A percentile compares a stretch with the other conserved stretches of the same genome.
Conservation (phyloP, 2,329 filamentous ascomycete species). For the Epichloe glyceriae region DNA sequence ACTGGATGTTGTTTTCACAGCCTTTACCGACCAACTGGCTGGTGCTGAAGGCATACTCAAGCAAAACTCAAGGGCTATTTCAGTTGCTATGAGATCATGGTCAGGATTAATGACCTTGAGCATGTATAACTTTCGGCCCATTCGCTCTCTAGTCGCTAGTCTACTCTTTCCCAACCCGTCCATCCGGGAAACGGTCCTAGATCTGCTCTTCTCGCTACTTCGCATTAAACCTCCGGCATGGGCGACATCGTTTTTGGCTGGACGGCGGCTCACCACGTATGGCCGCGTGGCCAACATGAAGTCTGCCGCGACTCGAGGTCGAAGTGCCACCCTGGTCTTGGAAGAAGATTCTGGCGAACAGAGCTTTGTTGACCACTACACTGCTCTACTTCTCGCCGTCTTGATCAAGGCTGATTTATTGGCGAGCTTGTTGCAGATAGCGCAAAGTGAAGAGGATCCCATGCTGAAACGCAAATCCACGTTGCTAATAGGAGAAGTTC, state of each 20-base stretch:
- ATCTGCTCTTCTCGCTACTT: conserved; percentile 67
- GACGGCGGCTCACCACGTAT: conserved; percentile 85
- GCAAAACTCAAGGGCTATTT: conserved; percentile 83
- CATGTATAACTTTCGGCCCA: conserved; percentile 75
- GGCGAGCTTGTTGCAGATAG: conserved; percentile 46
- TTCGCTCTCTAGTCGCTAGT: conserved; percentile 63
- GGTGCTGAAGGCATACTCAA: conserved; percentile 54
- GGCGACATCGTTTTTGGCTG: conserved; percentile 91
- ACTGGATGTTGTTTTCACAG: conserved; percentile 76
- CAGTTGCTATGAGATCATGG: conserved; percentile 87
- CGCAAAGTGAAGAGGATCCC: conserved; percentile 53
- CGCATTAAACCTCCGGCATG: conserved; percentile 85
- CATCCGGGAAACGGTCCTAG: conserved; percentile 66
- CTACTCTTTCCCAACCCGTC: conserved; percentile 43
- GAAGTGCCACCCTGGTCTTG: conserved; percentile 37
- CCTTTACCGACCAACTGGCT: conserved; percentile 72
- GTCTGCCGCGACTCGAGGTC: conserved; percentile 36
- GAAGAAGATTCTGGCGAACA: conserved; percentile 60
- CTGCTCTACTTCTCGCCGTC: conserved; percentile 72
- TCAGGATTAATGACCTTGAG: conserved; percentile 78
- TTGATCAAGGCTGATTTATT: conserved; percentile 72
- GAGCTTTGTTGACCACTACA: conserved; percentile 89
- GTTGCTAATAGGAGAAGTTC: conserved; percentile 75
- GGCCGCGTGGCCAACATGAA: conserved; percentile 83
- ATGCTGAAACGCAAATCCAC: conserved; percentile 78